Conservation (phyloP, 495 filamentous ascomycete genomes). For the Annulohypoxylon nitens region DNA sequence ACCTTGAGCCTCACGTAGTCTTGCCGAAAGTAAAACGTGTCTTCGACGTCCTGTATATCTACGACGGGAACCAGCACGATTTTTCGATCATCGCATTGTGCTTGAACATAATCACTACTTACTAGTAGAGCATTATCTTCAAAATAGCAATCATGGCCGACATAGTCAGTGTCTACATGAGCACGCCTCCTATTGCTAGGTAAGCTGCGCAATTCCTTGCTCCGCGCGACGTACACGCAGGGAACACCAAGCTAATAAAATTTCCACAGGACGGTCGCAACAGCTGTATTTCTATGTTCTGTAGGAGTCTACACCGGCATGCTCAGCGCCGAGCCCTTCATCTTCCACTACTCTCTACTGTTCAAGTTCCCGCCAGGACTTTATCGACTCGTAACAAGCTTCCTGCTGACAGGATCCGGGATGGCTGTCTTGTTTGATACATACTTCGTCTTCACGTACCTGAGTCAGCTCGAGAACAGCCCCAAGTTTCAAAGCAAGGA, state of each 20-base stretch:
- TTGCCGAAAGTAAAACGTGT: slow-evolving; percentile 43
- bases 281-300: slow-evolving; percentile 74
- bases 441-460: slow-evolving; percentile 71
- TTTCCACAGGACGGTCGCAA: slow-evolving; percentile 74
- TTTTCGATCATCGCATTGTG: background rate
- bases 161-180: slow-evolving; percentile 45
- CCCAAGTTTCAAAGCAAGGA: slow-evolving; percentile 60
- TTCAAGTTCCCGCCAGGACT: slow-evolving; percentile 72
- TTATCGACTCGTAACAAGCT: slow-evolving; percentile 72
- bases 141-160: slow-evolving; percentile 47
- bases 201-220: slow-evolving; percentile 21
- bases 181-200: slow-evolving; percentile 51
- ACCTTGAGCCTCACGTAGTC: slow-evolving; percentile 42
- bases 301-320: slow-evolving; percentile 71
- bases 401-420: slow-evolving; percentile 75
- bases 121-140: background rate
- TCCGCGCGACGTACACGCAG: background rate
- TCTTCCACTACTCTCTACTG: slow-evolving; percentile 69
- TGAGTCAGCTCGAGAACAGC: slow-evolving; percentile 59
- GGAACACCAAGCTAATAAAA: slow-evolving; percentile 14
- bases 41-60: slow-evolving; percentile 19
- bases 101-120: slow-evolving; percentile 1
- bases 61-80: background rate
- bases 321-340: slow-evolving; percentile 64
- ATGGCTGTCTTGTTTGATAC: slow-evolving; percentile 82